A percentile compares a stretch with the other conserved stretches of the same genome.
Evolutionary conservation across 1,284 basidiomycete genomes (phyloP).

Genomic region (Polyporus tsugae): DNA sequence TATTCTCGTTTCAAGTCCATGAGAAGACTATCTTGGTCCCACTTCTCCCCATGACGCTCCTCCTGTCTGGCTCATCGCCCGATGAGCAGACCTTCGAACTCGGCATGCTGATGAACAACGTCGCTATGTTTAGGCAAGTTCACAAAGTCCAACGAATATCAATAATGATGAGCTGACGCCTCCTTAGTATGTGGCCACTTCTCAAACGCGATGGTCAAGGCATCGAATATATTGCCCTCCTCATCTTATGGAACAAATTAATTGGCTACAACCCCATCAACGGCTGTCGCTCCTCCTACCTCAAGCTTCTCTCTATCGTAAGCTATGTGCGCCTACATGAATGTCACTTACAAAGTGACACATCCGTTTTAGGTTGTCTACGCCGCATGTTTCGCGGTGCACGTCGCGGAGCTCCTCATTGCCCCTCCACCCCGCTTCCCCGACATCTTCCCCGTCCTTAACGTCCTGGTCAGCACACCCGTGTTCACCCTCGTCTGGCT

Average conservation of each 20-base stretch:
- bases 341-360: neutral
- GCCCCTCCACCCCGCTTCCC: slow-evolving; percentile 80
- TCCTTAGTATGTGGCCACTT: slow-evolving; percentile 87
- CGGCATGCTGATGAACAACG: slow-evolving; percentile 84
- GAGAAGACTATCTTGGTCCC: slow-evolving; percentile 94
- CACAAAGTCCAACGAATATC: neutral
- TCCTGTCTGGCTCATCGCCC: slow-evolving; percentile 66
- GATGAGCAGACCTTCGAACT: slow-evolving; percentile 79
- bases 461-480: slow-evolving; percentile 83
- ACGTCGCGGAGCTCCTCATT: slow-evolving; percentile 70
- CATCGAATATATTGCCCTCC: slow-evolving; percentile 73
- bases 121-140: slow-evolving; percentile 87
- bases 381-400: slow-evolving; percentile 60
- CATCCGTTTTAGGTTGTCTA: slow-evolving; percentile 62
- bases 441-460: slow-evolving; percentile 87
- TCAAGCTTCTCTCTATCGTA: slow-evolving; percentile 72
- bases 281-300: slow-evolving; percentile 49
- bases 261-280: slow-evolving; percentile 79
- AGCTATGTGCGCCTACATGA: slow-evolving; percentile 36
- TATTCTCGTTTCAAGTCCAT: slow-evolving; percentile 96
- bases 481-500: slow-evolving; percentile 80
- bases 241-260: slow-evolving; percentile 82
- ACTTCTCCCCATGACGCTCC: slow-evolving; percentile 82
- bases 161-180: slow-evolving; percentile 39
- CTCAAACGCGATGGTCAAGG: slow-evolving; percentile 83